Evolutionary conservation across 2,329 filamentous ascomycete genomes (phyloP).

Genomic region (Sporothrix pseudoabietina): DNA sequence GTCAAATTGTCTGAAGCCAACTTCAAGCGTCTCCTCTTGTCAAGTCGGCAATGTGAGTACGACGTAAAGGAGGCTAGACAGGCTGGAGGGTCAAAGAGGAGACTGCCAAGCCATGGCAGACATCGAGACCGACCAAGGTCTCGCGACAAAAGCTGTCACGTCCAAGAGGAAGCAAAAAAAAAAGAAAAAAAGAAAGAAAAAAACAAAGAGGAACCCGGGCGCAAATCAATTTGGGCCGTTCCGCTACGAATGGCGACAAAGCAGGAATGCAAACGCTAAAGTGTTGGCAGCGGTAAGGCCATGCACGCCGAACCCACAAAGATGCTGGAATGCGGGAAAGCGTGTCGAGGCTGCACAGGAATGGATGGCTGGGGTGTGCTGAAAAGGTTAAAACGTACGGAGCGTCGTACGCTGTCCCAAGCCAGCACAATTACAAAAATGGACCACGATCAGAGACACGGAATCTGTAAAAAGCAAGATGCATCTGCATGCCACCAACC

Average conservation of each 20-base stretch:
- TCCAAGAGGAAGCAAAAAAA: background rate
- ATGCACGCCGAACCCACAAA: background rate
- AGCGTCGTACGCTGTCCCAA: background rate
- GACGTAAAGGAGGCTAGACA: background rate
- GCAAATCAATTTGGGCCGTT: background rate
- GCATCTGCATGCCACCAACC: background rate
- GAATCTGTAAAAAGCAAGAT: background rate
- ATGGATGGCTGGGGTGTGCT: constrained; percentile 5
- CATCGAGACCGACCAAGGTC: background rate
- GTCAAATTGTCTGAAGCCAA: background rate
- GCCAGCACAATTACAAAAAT: background rate
- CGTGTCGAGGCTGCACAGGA: background rate
- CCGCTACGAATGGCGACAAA: background rate
- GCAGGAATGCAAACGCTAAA: constrained; percentile 18
- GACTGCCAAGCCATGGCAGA: background rate
- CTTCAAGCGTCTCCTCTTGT: background rate
- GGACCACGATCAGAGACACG: constrained; percentile 1
- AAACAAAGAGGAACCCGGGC: background rate
- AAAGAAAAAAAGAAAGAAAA: background rate
- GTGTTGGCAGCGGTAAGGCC: background rate
- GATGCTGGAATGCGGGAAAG: background rate
- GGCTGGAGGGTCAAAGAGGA: background rate
- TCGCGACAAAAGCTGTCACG: background rate
- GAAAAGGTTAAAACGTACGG: background rate
- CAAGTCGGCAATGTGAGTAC: background rate